These are phyloP conservation scores for Physaria fendleri DNA, from an alignment of 345 rosid genomes.

Conservation along the genomic window DNA sequence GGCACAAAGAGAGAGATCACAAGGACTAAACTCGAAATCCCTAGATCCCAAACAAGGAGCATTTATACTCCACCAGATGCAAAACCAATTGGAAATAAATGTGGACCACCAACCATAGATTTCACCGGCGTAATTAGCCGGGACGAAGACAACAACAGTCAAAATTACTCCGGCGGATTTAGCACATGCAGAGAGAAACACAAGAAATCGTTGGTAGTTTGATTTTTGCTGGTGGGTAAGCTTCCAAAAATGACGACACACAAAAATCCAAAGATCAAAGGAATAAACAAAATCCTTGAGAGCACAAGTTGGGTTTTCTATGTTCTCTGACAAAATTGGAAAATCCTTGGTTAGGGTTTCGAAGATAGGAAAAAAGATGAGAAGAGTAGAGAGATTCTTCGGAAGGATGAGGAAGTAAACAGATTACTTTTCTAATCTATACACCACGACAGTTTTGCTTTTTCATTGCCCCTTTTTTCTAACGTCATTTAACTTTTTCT, in stretches of 20 bases:
- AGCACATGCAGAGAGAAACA: slow-evolving; percentile 26
- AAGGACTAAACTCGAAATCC: slow-evolving; percentile 72
- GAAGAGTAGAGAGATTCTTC: slow-evolving; percentile 27
- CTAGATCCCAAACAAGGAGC: slow-evolving; percentile 77
- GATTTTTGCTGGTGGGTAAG: slow-evolving; percentile 13
- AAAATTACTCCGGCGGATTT: slow-evolving; percentile 1
- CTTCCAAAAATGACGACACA: slow-evolving; percentile 19
- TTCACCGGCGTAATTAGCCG: slow-evolving; percentile 12
- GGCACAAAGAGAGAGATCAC: slow-evolving; percentile 45
- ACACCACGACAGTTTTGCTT: slow-evolving; percentile 18
- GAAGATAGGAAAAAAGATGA: background rate
- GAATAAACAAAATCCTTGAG: slow-evolving; percentile 11
- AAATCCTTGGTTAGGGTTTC: slow-evolving; percentile 20
- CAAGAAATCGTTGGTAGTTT: slow-evolving; percentile 13
- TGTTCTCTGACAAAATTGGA: background rate
- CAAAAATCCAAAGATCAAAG: slow-evolving; percentile 14
- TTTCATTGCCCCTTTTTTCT: background rate
- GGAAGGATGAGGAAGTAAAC: slow-evolving; percentile 26
- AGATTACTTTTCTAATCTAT: slow-evolving; percentile 20
- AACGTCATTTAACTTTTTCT: background rate
- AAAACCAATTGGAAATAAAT: slow-evolving; percentile 36
- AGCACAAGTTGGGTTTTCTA: slow-evolving; percentile 7
- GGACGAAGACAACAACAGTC: background rate
- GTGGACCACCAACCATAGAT: slow-evolving; percentile 46
- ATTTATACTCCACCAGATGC: slow-evolving; percentile 60